Base-by-base conservation (phyloP, 2,329 filamentous ascomycete species). In the Colletotrichum sp. region DNA sequence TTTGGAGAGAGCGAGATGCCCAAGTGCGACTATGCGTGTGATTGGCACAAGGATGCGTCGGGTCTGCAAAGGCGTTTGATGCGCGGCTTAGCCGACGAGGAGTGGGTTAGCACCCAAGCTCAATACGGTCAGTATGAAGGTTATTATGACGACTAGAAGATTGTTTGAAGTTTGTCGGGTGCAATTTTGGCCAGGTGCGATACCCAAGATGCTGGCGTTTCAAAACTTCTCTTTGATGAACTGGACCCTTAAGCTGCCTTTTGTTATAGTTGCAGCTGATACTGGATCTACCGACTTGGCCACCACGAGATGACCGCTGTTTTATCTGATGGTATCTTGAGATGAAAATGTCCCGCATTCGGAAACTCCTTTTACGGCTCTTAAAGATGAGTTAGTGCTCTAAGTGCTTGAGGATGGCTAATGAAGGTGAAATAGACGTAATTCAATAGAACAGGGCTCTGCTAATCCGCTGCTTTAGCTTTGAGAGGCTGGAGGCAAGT, bases 11-110 rank as follows among this genome's bases (percentile, higher is more conserved):
- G 82, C 18, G 81, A 85, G 59, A 83, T 85, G 15, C 90, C 92
- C 3, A 86, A 87, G 24, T 96, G 94, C 80, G 92, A 95, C 79
- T 94, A 90, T 85, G 94, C 94, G 4, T 96, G 94, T 80, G 94
- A 96, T 82, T 94, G 92, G 86, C 94, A 95, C 82, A 96, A 95
- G 84, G 93, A 96, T 80, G 81, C 88, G 1, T 83, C 86, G 52
- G 89, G 86, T 18, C 83, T 96, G 76, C 89, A 90, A 80, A 88
- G 83, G 79, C 88, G 92, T 71, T 93, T 92, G 80, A 81, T 85
- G 77, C 88, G 82, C 71, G 90, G 90, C 2, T 80, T 93, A 76
- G 90, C 89, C 22, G 91, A 87, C 78, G 90, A 92, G 81, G 91
- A 93, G 80, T 93, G 88, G 86, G 88, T 93, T 67, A 91, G 90